Percentiles rank a stretch among this genome's conserved stretches.
Evolutionary conservation across 768 basidiomycete species (phyloP).

Genomic region (Leccinellum rugosiceps): DNA sequence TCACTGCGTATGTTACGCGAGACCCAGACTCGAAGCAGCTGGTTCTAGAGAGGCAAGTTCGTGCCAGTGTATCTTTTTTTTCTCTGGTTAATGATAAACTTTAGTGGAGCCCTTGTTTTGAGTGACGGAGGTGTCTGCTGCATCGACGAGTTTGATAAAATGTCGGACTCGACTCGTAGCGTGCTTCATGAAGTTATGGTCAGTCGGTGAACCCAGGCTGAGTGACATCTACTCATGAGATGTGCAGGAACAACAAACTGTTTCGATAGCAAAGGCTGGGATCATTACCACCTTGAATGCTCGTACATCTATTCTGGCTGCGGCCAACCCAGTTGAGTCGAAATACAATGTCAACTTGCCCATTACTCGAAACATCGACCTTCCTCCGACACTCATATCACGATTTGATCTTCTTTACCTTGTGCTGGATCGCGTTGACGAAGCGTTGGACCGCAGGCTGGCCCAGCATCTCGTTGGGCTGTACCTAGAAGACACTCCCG

Average conservation of each 20-base stretch:
- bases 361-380: conserved; percentile 93
- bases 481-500: conserved; percentile 88
- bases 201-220: conserved; percentile 14
- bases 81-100: conserved; percentile 1
- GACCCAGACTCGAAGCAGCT: conserved; percentile 98
- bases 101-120: conserved; percentile 87
- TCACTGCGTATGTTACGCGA: conserved; percentile 97
- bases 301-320: conserved; percentile 95
- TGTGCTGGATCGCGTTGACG: conserved; percentile 93
- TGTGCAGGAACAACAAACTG: conserved; percentile 97
- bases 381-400: conserved; percentile 96
- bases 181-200: conserved; percentile 99
- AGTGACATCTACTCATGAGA: not conserved
- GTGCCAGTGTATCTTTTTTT: not conserved
- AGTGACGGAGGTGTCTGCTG: conserved; percentile 98
- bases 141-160: conserved; percentile 99
- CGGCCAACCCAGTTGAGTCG: conserved; percentile 95
- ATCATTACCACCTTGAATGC: conserved; percentile 99
- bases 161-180: conserved; percentile 96
- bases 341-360: conserved; percentile 92
- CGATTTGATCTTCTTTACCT: conserved; percentile 96
- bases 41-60: conserved; percentile 83
- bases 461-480: conserved; percentile 92
- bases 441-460: conserved; percentile 76
- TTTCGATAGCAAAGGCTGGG: conserved; percentile 97